Percentiles rank a stretch among this genome's conserved stretches.
Conservation (phyloP, 495 filamentous ascomycete species). For the Sphaerosporella brunnea region DNA sequence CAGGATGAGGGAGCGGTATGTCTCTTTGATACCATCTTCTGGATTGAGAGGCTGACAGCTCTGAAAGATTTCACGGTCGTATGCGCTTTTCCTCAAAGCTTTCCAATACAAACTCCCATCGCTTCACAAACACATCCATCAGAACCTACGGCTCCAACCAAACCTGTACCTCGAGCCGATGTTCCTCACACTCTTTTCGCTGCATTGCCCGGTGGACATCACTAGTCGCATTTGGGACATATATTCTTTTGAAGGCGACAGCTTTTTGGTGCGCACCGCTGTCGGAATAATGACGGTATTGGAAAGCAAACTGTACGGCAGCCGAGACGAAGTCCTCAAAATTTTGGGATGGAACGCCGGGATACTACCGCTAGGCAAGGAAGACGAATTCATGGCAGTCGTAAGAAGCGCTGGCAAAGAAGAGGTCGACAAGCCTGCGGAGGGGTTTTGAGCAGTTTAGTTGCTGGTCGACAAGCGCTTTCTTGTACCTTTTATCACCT, state of each 20-base stretch:
- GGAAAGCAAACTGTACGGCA: constrained; percentile 45
- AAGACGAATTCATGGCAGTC: constrained; percentile 51
- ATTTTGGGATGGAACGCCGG: constrained; percentile 37
- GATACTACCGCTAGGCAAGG: constrained; percentile 30
- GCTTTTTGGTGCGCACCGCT: constrained; percentile 56
- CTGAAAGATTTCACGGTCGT: constrained; percentile 43
- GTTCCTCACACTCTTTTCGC: constrained; percentile 38
- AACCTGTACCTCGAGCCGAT: constrained; percentile 35
- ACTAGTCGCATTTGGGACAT: constrained; percentile 78
- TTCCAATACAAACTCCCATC: constrained; percentile 54
- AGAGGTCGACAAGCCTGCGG: constrained; percentile 12
- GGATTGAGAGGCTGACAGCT: background rate
- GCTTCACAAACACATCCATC: constrained; percentile 49
- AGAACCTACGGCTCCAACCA: constrained; percentile 31
- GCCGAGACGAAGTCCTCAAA: constrained; percentile 34
- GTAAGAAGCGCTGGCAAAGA: constrained; percentile 57
- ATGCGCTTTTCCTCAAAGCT: constrained; percentile 51
- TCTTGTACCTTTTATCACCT: background rate
- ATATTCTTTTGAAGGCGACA: constrained; percentile 84
- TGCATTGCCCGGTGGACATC: constrained; percentile 47
- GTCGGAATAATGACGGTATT: constrained; percentile 44
- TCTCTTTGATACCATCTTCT: background rate
- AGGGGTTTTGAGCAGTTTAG: background rate
- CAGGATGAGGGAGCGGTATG: constrained; percentile 46
- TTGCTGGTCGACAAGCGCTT: background rate